A percentile compares a stretch with the other conserved stretches of the same genome.
These are phyloP conservation scores for Fusarium cyanostomum DNA, from an alignment of 2,329 filamentous ascomycete genomes.

Conservation along the genomic window DNA sequence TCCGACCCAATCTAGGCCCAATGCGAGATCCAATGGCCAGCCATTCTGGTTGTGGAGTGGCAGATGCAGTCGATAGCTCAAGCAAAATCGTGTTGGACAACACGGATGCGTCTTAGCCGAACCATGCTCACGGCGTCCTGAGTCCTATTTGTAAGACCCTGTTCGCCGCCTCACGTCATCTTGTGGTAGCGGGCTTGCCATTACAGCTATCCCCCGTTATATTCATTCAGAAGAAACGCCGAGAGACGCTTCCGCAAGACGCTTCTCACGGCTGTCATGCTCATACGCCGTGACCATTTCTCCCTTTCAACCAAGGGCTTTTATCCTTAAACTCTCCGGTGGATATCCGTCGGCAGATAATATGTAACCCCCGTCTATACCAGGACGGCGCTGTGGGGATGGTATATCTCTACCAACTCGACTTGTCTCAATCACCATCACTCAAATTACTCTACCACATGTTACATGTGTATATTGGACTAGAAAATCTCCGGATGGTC, in stretches of 20 bases:
- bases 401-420: background rate
- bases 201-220: background rate
- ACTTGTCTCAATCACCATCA: background rate
- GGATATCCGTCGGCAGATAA: background rate
- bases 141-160: background rate
- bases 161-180: slow-evolving; percentile 33
- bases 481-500: background rate
- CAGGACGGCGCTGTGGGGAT: background rate
- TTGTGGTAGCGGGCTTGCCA: slow-evolving; percentile 6
- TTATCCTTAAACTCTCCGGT: background rate
- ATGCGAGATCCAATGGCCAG: slow-evolving; percentile 1
- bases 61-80: background rate
- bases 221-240: background rate
- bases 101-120: slow-evolving; percentile 8
- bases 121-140: background rate
- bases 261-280: background rate
- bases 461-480: background rate
- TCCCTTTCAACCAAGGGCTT: background rate
- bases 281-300: background rate
- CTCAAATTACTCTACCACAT: background rate
- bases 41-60: slow-evolving; percentile 6
- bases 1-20: background rate
- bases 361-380: background rate
- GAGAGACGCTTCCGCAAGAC: background rate
- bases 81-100: background rate